Percentiles rank a stretch among this genome's conserved stretches.
These are phyloP conservation scores for Lodderomyces theae DNA, from an alignment of 1,139 yeast species.

Conservation along the genomic window DNA sequence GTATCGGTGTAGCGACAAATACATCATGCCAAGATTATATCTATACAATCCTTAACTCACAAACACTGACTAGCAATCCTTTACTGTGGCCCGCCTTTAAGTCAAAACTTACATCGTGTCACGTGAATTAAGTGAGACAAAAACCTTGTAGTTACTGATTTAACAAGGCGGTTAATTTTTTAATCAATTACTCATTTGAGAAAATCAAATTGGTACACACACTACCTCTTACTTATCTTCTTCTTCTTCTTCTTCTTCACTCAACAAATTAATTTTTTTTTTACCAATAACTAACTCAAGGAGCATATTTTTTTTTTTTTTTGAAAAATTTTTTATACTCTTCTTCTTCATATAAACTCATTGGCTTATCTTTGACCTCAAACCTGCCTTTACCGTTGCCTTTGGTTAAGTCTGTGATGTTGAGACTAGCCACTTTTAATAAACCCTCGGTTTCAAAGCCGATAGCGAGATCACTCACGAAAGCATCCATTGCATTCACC, in stretches of 20 bases:
- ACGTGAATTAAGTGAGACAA: too few relatives aligned
- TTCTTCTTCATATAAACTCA: background rate
- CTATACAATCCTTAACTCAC: too few relatives aligned
- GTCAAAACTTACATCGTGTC: too few relatives aligned
- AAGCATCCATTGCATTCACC: background rate
- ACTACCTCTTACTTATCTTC: background rate
- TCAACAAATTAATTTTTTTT: too few relatives aligned
- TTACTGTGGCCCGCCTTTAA: too few relatives aligned
- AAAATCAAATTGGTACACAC: background rate
- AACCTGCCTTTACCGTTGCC: background rate
- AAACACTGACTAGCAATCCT: too few relatives aligned
- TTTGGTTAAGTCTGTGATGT: slow-evolving; percentile 13
- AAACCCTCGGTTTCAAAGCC: slow-evolving; percentile 2
- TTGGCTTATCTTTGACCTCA: background rate
- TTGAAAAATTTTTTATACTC: slow-evolving; percentile 11
- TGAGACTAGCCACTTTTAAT: slow-evolving; percentile 15
- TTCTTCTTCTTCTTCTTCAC: too few relatives aligned
- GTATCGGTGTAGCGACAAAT: too few relatives aligned
- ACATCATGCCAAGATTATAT: too few relatives aligned
- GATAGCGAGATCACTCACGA: background rate
- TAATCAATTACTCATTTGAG: slow-evolving; percentile 10
- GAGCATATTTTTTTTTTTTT: background rate
- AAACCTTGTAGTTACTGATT: too few relatives aligned
- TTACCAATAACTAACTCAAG: too few relatives aligned
- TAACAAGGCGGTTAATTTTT: slow-evolving; percentile 34